Percentiles rank a stretch among this genome's conserved stretches.
These are phyloP conservation scores for Xylariaceae sp. DNA, from an alignment of 2,329 filamentous ascomycete genomes.

Conservation along the genomic window DNA sequence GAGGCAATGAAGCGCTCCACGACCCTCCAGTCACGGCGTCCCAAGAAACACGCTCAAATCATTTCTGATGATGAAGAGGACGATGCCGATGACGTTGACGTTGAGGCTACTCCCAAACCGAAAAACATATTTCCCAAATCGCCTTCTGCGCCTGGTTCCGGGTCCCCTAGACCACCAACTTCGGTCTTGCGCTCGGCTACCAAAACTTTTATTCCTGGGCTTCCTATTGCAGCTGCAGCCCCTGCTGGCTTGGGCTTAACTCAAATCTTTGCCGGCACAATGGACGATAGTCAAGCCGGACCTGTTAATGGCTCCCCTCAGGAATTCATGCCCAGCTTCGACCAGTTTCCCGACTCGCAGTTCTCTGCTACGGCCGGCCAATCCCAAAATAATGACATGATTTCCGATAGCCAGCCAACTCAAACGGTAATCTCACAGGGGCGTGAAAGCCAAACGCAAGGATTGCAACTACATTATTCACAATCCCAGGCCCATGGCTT, in stretches of 20 bases:
- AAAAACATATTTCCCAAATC: constrained; percentile 51
- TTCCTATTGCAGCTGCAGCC: constrained; percentile 61
- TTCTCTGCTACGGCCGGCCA: constrained; percentile 67
- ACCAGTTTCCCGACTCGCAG: constrained; percentile 64
- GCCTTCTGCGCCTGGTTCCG: constrained; percentile 49
- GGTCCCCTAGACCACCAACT: constrained; percentile 63
- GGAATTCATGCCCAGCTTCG: constrained; percentile 62
- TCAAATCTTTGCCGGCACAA: constrained; percentile 89
- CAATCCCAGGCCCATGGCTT: constrained; percentile 67
- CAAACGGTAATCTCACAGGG: constrained; percentile 47
- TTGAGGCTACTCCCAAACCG: constrained; percentile 57
- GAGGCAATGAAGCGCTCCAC: constrained; percentile 47
- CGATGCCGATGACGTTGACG: constrained; percentile 57
- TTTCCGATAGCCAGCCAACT: constrained; percentile 57
- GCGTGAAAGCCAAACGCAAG: constrained; percentile 52
- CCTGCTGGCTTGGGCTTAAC: constrained; percentile 77
- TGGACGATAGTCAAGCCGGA: constrained; percentile 68
- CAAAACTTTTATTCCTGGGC: constrained; percentile 73
- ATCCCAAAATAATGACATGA: constrained; percentile 55
- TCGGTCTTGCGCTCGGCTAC: constrained; percentile 73
- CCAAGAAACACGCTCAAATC: constrained; percentile 58
- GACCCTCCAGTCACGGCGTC: constrained; percentile 51
- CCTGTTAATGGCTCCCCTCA: constrained; percentile 48
- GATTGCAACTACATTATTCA: constrained; percentile 62
- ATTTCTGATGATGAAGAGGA: constrained; percentile 71